These are phyloP conservation scores for Arachnomyces sp. DNA, from an alignment of 2,329 filamentous ascomycete species.

Conservation along the genomic window DNA sequence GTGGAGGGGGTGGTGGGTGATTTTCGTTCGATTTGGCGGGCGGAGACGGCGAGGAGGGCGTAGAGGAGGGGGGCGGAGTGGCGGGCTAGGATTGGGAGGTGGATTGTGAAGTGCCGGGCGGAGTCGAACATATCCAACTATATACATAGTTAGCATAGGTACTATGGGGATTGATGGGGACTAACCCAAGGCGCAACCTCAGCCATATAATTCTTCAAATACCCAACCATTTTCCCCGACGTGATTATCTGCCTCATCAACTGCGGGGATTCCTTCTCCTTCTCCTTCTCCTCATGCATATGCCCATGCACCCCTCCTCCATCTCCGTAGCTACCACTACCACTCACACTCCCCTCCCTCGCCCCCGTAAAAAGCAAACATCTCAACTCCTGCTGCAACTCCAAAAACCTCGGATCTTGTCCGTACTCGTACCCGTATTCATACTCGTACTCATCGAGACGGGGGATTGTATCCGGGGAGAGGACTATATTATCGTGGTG, in stretches of 20 bases:
- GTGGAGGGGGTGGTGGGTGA: conserved; percentile 35
- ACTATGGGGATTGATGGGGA: not conserved
- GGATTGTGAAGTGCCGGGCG: conserved; percentile 45
- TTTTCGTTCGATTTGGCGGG: conserved; percentile 47
- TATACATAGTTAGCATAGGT: not conserved
- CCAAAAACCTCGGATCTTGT: conserved; percentile 38
- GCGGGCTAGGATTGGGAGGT: conserved; percentile 44
- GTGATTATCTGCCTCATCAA: conserved; percentile 21
- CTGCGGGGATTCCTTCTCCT: not conserved
- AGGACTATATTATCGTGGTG: too few species aligned
- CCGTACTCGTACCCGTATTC: too few species aligned
- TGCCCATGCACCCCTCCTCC: too few species aligned
- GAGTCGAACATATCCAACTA: conserved; percentile 53
- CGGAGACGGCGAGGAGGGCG: conserved; percentile 48
- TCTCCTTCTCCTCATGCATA: conserved; percentile 14
- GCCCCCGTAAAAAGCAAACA: conserved; percentile 39
- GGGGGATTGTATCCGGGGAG: too few species aligned
- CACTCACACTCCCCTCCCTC: conserved; percentile 37
- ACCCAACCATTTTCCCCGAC: conserved; percentile 29
- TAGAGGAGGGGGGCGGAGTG: conserved; percentile 40
- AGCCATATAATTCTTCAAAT: conserved; percentile 45
- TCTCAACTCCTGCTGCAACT: conserved; percentile 40
- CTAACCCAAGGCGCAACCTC: conserved; percentile 48
- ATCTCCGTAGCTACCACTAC: conserved; percentile 29
- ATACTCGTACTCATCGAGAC: too few species aligned